Percentiles rank a stretch among this genome's conserved stretches.
Conservation (phyloP, 148 eudicot species). For the Rhododendron kiyosumense region DNA sequence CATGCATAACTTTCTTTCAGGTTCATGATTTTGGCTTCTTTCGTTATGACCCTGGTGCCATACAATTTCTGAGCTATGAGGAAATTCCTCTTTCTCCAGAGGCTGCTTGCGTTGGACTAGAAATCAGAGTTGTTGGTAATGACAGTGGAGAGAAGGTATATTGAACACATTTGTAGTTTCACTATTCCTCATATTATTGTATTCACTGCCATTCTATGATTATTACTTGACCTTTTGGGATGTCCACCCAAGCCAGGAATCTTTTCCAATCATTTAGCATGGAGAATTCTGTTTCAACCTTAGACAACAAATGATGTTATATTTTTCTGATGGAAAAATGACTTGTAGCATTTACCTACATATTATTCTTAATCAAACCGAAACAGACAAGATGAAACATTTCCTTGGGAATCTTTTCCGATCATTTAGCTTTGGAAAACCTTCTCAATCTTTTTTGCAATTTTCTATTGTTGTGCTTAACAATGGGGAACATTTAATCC, state of each 20-base stretch:
- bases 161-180: not conserved
- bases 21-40: slow-evolving; percentile 99
- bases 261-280: not conserved
- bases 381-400: not conserved
- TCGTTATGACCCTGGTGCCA: slow-evolving; percentile 76
- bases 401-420: not conserved
- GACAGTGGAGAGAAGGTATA: slow-evolving; percentile 99
- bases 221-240: not conserved
- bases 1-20: slow-evolving; percentile 26
- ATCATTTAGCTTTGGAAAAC: not conserved
- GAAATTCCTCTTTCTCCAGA: slow-evolving; percentile 99
- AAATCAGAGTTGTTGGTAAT: slow-evolving; percentile 97
- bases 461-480: not conserved
- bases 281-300: not conserved
- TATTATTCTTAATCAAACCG: not conserved
- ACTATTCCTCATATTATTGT: not conserved
- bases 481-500: not conserved
- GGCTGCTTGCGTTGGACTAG: slow-evolving; percentile 94
- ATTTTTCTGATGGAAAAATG: not conserved
- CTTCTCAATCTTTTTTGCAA: not conserved
- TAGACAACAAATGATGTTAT: not conserved
- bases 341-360: not conserved
- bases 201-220: not conserved
- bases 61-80: slow-evolving; percentile 84
- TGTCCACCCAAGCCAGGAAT: slow-evolving; percentile 8